Conservation (phyloP, 257 asterid genomes). For the Scutellaria minor region DNA sequence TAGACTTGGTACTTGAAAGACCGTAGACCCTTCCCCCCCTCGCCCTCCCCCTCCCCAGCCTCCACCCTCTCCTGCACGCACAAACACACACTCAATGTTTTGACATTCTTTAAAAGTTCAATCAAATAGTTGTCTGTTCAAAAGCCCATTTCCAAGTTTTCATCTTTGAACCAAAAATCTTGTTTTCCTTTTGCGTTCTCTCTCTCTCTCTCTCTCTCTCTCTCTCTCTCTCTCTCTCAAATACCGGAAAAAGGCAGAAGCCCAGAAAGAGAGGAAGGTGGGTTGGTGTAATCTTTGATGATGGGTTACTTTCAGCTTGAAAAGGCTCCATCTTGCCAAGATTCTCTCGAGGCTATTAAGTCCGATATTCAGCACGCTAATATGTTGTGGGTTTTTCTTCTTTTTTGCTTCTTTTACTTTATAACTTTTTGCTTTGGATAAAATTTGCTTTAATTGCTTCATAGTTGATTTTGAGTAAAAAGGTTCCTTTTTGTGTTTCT, state of each 20-base stretch:
- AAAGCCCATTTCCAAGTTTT: not conserved
- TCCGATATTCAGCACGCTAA: constrained; percentile 67
- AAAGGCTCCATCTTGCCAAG: constrained; percentile 51
- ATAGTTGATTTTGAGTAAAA: not conserved
- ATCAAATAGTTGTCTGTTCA: not conserved
- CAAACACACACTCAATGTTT: constrained; percentile 15
- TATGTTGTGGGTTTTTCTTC: constrained; percentile 48
- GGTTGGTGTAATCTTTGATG: constrained; percentile 28
- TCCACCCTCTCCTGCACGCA: not conserved
- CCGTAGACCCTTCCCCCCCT: too few species aligned
- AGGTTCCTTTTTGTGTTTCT: constrained; percentile 2
- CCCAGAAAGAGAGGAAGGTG: not conserved
- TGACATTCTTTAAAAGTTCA: not conserved
- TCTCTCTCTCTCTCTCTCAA: not conserved
- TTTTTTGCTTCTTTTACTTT: not conserved
- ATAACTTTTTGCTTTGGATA: not conserved
- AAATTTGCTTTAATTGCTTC: not conserved
- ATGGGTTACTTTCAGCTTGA: constrained; percentile 51
- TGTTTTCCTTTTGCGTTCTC: not conserved
- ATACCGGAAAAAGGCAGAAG: not conserved
- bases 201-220: not conserved
- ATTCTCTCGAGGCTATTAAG: constrained; percentile 52
- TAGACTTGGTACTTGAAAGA: not conserved
- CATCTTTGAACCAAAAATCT: not conserved
- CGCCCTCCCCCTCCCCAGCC: not conserved